Conservation (phyloP, 2,329 filamentous ascomycete species). For the Sporothrix schenckii region DNA sequence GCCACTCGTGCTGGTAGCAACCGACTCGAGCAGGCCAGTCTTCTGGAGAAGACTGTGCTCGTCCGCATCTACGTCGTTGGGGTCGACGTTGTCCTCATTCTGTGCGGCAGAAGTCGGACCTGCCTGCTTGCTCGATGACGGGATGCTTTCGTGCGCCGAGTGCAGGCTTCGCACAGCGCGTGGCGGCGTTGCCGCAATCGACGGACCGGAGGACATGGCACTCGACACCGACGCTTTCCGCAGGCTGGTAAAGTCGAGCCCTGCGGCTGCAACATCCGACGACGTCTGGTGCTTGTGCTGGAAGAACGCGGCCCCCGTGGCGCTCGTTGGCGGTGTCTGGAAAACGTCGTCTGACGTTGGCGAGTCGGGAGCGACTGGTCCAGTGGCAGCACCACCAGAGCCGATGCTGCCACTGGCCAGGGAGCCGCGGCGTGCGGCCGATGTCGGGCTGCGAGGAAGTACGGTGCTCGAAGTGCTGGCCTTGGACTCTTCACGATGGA, state of each 20-base stretch:
- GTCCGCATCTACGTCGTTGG: slow-evolving; percentile 61
- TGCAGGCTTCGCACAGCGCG: slow-evolving; percentile 41
- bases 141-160: slow-evolving; percentile 41
- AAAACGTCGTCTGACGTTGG: slow-evolving; percentile 53
- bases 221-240: slow-evolving; percentile 53
- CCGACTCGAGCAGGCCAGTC: slow-evolving; percentile 62
- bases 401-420: slow-evolving; percentile 30
- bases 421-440: slow-evolving; percentile 44
- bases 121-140: neutral
- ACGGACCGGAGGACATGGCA: slow-evolving; percentile 45
- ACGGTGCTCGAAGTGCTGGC: slow-evolving; percentile 41
- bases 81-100: slow-evolving; percentile 34
- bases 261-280: slow-evolving; percentile 48
- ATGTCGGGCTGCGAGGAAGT: slow-evolving; percentile 45
- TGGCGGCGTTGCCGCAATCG: slow-evolving; percentile 42
- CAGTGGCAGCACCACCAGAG: slow-evolving; percentile 2
- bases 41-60: slow-evolving; percentile 71
- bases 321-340: slow-evolving; percentile 53
- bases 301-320: slow-evolving; percentile 43
- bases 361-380: slow-evolving; percentile 43
- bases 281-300: slow-evolving; percentile 47
- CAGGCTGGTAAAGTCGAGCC: slow-evolving; percentile 43
- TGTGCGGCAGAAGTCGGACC: slow-evolving; percentile 8
- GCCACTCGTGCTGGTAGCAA: slow-evolving; percentile 19
- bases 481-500: slow-evolving; percentile 41